Evolutionary conservation across 2,329 filamentous ascomycete genomes (phyloP).

Genomic region (Neofusicoccum kwambonambiense): DNA sequence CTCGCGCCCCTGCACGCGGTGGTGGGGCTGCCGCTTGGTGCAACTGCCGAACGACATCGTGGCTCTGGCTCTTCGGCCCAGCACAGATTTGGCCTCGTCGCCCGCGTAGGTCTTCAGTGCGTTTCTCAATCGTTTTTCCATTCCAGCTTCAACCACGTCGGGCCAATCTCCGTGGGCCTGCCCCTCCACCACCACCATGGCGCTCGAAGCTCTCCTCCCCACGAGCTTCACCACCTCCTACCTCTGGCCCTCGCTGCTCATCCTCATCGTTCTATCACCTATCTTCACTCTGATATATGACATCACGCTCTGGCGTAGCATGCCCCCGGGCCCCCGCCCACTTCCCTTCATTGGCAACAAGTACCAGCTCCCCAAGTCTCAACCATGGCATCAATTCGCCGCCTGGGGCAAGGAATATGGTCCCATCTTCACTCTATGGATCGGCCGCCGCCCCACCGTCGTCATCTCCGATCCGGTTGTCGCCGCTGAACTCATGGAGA

Average conservation of each 20-base stretch:
- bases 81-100: background rate
- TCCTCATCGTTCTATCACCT: background rate
- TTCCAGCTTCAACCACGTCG: no score
- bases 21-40: background rate
- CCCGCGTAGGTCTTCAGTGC: background rate
- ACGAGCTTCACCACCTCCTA: background rate
- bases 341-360: slow-evolving; percentile 47
- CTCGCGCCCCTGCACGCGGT: background rate
- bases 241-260: background rate
- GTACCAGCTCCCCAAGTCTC: slow-evolving; percentile 29
- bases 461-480: slow-evolving; percentile 46
- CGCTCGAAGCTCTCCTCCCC: background rate
- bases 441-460: slow-evolving; percentile 46
- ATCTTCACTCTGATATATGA: slow-evolving; percentile 28
- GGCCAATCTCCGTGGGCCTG: no score
- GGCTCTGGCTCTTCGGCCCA: background rate
- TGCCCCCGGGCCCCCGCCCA: slow-evolving; percentile 49
- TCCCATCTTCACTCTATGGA: slow-evolving; percentile 50
- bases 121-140: background rate
- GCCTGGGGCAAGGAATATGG: slow-evolving; percentile 47
- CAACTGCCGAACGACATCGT: background rate
- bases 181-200: background rate
- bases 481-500: slow-evolving; percentile 47
- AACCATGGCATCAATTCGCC: slow-evolving; percentile 40
- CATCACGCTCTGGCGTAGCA: slow-evolving; percentile 34